Percentiles rank a stretch among this genome's conserved stretches.
Evolutionary conservation across 768 basidiomycete species (phyloP).

Genomic region (Tulasnella sp.): DNA sequence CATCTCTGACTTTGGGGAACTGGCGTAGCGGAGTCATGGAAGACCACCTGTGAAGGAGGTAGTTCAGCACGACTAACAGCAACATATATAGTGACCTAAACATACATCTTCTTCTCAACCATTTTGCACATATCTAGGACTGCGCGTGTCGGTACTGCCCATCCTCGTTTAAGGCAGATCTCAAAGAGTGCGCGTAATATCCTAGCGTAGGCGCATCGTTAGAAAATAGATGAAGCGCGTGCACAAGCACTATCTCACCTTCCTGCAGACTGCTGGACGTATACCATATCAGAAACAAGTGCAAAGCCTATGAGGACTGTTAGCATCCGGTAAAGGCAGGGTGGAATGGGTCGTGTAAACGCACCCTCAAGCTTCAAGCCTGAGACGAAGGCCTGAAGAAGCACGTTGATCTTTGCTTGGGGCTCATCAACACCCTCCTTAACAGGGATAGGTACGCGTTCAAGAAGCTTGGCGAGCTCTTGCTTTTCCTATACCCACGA

Average conservation of each 20-base stretch:
- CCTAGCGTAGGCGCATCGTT: constrained; percentile 27
- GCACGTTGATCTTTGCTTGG: constrained; percentile 92
- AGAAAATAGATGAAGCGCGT: constrained; percentile 17
- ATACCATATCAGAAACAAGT: constrained; percentile 86
- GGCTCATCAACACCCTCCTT: constrained; percentile 96
- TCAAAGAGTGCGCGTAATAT: constrained; percentile 96
- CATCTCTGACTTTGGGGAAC: constrained; percentile 80
- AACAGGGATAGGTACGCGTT: constrained; percentile 92
- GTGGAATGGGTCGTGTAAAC: constrained; percentile 9
- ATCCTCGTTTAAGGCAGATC: constrained; percentile 95
- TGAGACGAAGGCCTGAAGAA: constrained; percentile 90
- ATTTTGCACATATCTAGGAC: constrained; percentile 93
- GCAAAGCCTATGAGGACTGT: constrained; percentile 47
- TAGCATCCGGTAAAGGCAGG: neutral
- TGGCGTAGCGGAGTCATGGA: constrained; percentile 97
- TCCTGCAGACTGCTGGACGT: constrained; percentile 94
- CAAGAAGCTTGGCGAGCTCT: constrained; percentile 78
- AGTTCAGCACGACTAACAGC: neutral
- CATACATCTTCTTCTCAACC: constrained; percentile 77
- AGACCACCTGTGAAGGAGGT: constrained; percentile 62
- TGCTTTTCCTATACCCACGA: constrained; percentile 52
- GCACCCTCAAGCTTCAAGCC: constrained; percentile 80
- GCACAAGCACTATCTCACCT: constrained; percentile 35
- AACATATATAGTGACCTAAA: constrained; percentile 15
- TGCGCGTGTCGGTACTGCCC: constrained; percentile 87